Base-by-base conservation (phyloP, 768 basidiomycete genomes). In the Goffeauzyma gilvescens region DNA sequence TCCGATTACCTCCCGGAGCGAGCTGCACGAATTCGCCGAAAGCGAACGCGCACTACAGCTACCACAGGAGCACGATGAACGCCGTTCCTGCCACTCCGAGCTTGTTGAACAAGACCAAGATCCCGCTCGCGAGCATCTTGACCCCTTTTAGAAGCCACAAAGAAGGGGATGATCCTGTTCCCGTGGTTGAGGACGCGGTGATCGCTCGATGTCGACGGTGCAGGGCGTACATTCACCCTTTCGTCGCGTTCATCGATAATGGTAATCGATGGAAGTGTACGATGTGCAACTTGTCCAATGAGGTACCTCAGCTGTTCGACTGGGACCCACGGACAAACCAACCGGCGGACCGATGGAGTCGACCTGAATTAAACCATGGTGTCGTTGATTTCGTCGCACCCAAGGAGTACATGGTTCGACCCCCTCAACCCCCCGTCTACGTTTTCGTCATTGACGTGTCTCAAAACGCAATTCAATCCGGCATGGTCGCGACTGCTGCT, bases 211-310 rank as follows among this genome's bases (percentile, higher is more conserved):
- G 90, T 67, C 74, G 90, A 49, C 75, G 90, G 15, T 95, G 90
- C 70, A 75, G 90, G 58, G 80, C 86, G 26, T 95, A 95, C 66
- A 95, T 96, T 65, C 90, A 95, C 59, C 87, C 90, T 3, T 96
- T 81, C 57, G 87, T 93, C 17, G 84, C 86, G 57, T 96, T 96
- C 64, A 84, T 96, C 55, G 93, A 98, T 55, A 87, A 87, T 42
- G 93, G 93, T 23, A 89, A 86, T 65, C 76, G 86, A 74, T 98
- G 93, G 93, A 81, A 93, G 60, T 98, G 93, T 64, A 90, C 86
- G 65, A 86, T 98, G 86, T 98, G 93, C 64, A 83, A 80, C 55
- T 77, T 96, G 73, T 81, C 84, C 31, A 98, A 96, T 62, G 93
- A 96, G 65, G 89, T 96, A 0, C 93, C 93, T 18, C 89, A 95